phyloP scores from a whole-genome alignment of 139 green algal genomes.

The Tetradesmus obliquus region DNA sequence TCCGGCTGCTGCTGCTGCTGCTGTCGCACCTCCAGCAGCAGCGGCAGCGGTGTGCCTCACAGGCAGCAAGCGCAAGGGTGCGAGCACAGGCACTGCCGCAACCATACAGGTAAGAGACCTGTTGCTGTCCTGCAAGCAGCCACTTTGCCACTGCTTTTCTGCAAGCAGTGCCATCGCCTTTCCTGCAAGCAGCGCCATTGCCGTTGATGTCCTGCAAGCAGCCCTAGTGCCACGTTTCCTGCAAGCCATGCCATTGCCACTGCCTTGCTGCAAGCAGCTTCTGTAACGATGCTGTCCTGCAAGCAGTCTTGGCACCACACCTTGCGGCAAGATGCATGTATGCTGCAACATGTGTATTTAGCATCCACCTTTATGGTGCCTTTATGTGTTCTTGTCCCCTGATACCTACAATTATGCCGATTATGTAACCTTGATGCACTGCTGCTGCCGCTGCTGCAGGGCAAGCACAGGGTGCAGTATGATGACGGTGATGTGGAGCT shows the following conservation, averaged over 20 bases:
- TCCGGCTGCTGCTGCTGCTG: background rate
- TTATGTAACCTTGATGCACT: background rate
- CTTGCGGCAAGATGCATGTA: background rate
- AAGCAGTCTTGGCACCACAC: background rate
- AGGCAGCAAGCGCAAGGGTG: background rate
- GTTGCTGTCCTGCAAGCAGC: no score
- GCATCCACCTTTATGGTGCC: no score
- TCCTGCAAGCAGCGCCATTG: no score
- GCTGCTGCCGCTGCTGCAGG: constrained; percentile 12
- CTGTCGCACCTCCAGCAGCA: background rate
- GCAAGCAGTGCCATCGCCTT: background rate
- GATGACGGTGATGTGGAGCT: constrained; percentile 38
- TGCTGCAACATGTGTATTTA: background rate
- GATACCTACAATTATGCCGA: background rate
- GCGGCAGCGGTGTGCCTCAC: background rate
- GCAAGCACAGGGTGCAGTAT: constrained; percentile 22
- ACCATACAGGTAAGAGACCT: background rate
- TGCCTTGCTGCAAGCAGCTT: background rate
- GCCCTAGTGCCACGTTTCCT: no score
- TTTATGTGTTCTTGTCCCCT: background rate
- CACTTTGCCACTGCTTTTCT: background rate
- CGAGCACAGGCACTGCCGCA: background rate
- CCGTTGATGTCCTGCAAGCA: background rate
- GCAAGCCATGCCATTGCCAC: background rate
- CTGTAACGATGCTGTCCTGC: background rate